phyloP scores from a whole-genome alignment of 176 grass and related monocot genomes.

The Eleusine coracana region DNA sequence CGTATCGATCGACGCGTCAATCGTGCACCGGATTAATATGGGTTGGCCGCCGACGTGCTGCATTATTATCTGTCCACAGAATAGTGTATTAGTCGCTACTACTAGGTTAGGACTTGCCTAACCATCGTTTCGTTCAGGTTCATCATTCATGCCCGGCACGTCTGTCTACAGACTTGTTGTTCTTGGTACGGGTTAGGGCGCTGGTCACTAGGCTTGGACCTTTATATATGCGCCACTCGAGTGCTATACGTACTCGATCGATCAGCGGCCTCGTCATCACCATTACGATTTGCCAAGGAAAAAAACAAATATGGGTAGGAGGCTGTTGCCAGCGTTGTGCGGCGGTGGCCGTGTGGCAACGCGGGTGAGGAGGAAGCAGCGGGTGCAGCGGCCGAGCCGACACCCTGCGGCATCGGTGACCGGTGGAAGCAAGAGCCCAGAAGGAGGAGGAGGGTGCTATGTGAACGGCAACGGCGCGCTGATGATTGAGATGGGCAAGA shows the following conservation, averaged over 20 bases:
- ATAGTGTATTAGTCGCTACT: no score
- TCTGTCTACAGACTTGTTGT: not conserved
- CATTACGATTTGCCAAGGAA: not conserved
- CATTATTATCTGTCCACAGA: not conserved
- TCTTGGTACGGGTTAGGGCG: no score
- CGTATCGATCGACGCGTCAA: not conserved
- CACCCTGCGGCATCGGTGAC: not conserved
- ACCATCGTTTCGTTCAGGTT: not conserved
- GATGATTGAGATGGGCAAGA: not conserved
- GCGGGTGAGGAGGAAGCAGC: constrained; percentile 42
- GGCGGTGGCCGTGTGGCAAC: constrained; percentile 21
- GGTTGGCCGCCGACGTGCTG: not conserved
- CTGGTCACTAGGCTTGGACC: not conserved
- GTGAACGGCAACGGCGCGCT: constrained; percentile 6
- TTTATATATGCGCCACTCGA: not conserved
- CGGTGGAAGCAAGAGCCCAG: not conserved
- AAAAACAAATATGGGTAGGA: constrained; percentile 31
- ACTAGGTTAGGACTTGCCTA: constrained; percentile 6
- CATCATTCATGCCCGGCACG: constrained; percentile 16
- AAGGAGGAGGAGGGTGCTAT: not conserved
- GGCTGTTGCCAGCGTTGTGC: constrained; percentile 44
- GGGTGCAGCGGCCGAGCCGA: constrained; percentile 24
- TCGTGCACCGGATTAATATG: not conserved
- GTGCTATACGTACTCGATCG: not conserved
- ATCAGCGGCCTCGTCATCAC: not conserved